phyloP scores from a whole-genome alignment of 1,284 basidiomycete genomes.

The Irpex rosettiformis region DNA sequence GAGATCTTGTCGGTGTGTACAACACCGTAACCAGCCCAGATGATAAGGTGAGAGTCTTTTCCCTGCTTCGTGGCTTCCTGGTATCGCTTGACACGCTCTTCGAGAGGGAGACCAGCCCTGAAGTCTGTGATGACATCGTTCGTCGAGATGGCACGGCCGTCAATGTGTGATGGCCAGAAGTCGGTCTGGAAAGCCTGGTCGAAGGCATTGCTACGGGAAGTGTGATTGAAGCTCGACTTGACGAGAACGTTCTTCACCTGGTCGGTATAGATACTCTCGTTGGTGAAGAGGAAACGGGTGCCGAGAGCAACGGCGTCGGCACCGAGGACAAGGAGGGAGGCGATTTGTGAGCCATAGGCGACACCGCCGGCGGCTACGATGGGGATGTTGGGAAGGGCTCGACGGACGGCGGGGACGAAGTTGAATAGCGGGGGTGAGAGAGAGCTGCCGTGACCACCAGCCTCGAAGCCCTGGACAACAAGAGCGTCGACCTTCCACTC shows the following conservation, averaged over 20 bases:
- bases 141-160: constrained; percentile 57
- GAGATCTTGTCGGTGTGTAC: constrained; percentile 52
- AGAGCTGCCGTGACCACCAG: constrained; percentile 68
- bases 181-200: constrained; percentile 57
- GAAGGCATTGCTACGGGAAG: constrained; percentile 67
- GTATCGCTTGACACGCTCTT: constrained; percentile 42
- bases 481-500: constrained; percentile 69
- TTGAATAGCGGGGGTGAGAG: constrained; percentile 57
- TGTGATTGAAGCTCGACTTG: constrained; percentile 42
- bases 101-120: constrained; percentile 47
- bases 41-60: constrained; percentile 43
- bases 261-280: constrained; percentile 59
- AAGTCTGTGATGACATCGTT: constrained; percentile 56
- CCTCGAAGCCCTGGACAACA: constrained; percentile 74
- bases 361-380: constrained; percentile 62
- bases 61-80: constrained; percentile 41
- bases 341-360: constrained; percentile 56
- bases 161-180: constrained; percentile 66
- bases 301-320: constrained; percentile 64
- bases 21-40: constrained; percentile 70
- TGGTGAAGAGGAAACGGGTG: constrained; percentile 68
- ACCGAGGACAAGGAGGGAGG: constrained; percentile 61
- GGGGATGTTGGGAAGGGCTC: constrained; percentile 43
- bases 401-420: constrained; percentile 52
- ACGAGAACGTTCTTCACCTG: constrained; percentile 54